Conservation (phyloP, 352 stramenopile species). For the Pythium guiyangense region DNA sequence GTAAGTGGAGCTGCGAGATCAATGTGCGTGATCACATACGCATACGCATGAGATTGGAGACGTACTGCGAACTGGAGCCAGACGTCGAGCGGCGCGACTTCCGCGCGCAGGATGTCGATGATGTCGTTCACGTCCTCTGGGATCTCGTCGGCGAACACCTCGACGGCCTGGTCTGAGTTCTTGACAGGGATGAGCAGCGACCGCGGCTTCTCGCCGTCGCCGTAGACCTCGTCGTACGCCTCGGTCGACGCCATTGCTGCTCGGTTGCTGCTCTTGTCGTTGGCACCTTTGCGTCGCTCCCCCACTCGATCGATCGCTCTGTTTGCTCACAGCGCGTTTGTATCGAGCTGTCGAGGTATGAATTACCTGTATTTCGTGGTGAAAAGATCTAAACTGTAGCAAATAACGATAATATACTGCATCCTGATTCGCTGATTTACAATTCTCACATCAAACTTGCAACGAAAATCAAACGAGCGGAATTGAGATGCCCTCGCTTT, state of each 20-base stretch:
- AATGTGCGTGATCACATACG: background rate
- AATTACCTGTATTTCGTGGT: too few species aligned
- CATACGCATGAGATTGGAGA: background rate
- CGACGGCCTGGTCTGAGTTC: conserved; percentile 86
- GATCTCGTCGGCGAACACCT: conserved; percentile 89
- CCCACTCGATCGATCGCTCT: too few species aligned
- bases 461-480: too few species aligned
- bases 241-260: background rate
- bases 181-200: conserved; percentile 89
- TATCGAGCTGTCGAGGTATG: too few species aligned
- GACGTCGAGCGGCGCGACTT: conserved; percentile 88
- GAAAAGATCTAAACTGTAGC: too few species aligned
- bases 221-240: conserved; percentile 27
- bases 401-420: too few species aligned
- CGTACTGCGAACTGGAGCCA: conserved; percentile 89
- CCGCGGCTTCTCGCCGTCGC: conserved; percentile 31
- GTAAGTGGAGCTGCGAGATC: background rate
- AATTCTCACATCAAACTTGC: too few species aligned
- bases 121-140: conserved; percentile 90
- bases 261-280: background rate
- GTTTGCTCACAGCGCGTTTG: too few species aligned
- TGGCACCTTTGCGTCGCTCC: background rate
- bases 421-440: too few species aligned
- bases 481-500: too few species aligned
- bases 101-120: conserved; percentile 88